Conservation (phyloP, 2,329 filamentous ascomycete genomes). For the Ophidiomyces ophidiicola region DNA sequence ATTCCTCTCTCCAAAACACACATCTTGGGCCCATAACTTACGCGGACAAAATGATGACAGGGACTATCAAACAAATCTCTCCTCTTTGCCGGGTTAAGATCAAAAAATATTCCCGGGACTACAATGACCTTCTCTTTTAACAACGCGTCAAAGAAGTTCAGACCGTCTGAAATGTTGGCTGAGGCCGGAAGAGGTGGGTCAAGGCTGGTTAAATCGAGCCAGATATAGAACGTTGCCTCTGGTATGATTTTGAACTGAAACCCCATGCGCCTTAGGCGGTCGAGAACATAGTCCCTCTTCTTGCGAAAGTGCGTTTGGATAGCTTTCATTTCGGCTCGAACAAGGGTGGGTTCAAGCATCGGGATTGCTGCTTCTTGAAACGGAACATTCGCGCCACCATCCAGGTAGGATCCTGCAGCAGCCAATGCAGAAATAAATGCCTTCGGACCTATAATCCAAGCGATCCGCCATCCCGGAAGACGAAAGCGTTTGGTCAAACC, state of each 20-base stretch:
- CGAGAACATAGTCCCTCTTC: slow-evolving; percentile 85
- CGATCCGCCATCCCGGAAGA: slow-evolving; percentile 89
- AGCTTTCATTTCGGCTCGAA: slow-evolving; percentile 74
- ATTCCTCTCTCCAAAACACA: slow-evolving; percentile 65
- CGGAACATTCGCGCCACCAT: slow-evolving; percentile 85
- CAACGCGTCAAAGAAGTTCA: slow-evolving; percentile 95
- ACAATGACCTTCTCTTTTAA: slow-evolving; percentile 91
- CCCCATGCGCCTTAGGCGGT: slow-evolving; percentile 68
- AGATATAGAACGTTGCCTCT: slow-evolving; percentile 90
- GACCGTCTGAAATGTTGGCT: slow-evolving; percentile 70
- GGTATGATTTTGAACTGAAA: slow-evolving; percentile 76
- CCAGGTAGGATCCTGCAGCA: slow-evolving; percentile 84
- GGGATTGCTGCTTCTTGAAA: slow-evolving; percentile 88
- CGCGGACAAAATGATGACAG: slow-evolving; percentile 80
- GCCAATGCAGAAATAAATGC: slow-evolving; percentile 91
- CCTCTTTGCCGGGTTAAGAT: slow-evolving; percentile 79
- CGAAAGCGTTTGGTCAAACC: slow-evolving; percentile 94
- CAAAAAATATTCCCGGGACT: slow-evolving; percentile 95
- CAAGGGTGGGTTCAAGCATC: slow-evolving; percentile 79
- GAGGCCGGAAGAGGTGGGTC: slow-evolving; percentile 43
- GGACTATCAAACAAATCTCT: slow-evolving; percentile 88
- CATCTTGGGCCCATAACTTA: slow-evolving; percentile 75
- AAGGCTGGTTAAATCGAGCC: slow-evolving; percentile 47
- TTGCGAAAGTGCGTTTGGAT: slow-evolving; percentile 80
- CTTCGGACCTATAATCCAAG: slow-evolving; percentile 91